Percentiles rank a stretch among this genome's conserved stretches.
Conservation (phyloP, 108 stramenopile genomes). For the Pseudonitzschia pungens region DNA sequence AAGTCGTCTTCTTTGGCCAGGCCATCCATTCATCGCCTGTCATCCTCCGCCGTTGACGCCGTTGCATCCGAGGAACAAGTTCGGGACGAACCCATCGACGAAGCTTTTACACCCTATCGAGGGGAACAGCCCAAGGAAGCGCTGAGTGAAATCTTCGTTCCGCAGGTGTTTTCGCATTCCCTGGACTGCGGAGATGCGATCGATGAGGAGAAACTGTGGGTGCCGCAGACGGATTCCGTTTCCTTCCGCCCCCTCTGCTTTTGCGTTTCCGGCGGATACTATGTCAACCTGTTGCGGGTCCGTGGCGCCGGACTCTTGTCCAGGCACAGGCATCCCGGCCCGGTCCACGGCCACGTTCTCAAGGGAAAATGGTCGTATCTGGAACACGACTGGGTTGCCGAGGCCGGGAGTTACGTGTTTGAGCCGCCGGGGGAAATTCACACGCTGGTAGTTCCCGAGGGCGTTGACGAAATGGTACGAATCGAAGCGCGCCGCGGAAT, state of each 20-base stretch:
- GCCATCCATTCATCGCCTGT: background rate
- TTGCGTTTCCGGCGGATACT: slow-evolving; percentile 70
- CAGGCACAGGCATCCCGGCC: slow-evolving; percentile 71
- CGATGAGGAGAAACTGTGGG: slow-evolving; percentile 67
- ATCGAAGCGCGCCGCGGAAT: background rate
- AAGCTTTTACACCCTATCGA: slow-evolving; percentile 41
- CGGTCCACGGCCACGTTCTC: slow-evolving; percentile 73
- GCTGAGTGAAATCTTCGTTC: slow-evolving; percentile 69
- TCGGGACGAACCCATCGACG: slow-evolving; percentile 29
- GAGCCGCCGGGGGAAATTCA: slow-evolving; percentile 85
- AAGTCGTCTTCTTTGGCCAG: background rate
- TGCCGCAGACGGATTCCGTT: slow-evolving; percentile 71
- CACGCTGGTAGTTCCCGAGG: slow-evolving; percentile 70
- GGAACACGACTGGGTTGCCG: slow-evolving; percentile 77
- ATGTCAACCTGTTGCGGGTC: slow-evolving; percentile 74
- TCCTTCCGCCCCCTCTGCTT: slow-evolving; percentile 79
- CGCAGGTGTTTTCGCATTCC: slow-evolving; percentile 32
- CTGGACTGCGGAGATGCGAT: slow-evolving; percentile 27
- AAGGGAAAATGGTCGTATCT: slow-evolving; percentile 72
- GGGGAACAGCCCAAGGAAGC: slow-evolving; percentile 56
- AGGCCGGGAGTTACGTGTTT: slow-evolving; percentile 69
- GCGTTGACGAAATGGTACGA: slow-evolving; percentile 66
- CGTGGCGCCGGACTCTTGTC: slow-evolving; percentile 62
- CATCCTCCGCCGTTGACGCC: background rate
- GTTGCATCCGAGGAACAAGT: background rate